These are phyloP conservation scores for Parastagonospora nodorum DNA, from an alignment of 2,329 filamentous ascomycete species.

Conservation along the genomic window DNA sequence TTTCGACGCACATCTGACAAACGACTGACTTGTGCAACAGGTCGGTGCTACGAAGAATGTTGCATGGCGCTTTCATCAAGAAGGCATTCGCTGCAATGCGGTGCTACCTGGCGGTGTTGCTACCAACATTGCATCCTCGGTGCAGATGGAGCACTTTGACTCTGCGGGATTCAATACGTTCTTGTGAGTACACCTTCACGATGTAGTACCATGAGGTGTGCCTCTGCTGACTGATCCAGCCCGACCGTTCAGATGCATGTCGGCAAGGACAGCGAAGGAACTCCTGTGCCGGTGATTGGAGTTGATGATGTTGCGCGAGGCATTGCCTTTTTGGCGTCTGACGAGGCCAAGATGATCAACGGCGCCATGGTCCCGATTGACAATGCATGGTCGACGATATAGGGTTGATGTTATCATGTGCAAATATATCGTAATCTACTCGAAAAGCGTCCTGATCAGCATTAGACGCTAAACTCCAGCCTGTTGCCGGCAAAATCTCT, in stretches of 20 bases:
- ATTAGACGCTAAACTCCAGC: slow-evolving; percentile 46
- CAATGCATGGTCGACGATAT: slow-evolving; percentile 36
- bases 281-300: slow-evolving; percentile 23
- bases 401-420: slow-evolving; percentile 1
- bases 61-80: slow-evolving; percentile 52
- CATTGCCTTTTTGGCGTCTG: slow-evolving; percentile 32
- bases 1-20: background rate
- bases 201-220: background rate
- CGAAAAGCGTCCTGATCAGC: background rate
- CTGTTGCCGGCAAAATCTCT: slow-evolving; percentile 51
- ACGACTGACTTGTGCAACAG: slow-evolving; percentile 16
- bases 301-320: slow-evolving; percentile 29
- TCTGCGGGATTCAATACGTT: slow-evolving; percentile 23
- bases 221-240: slow-evolving; percentile 12
- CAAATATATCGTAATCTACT: background rate
- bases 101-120: slow-evolving; percentile 47
- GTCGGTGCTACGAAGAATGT: slow-evolving; percentile 56
- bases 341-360: slow-evolving; percentile 33
- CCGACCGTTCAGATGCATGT: slow-evolving; percentile 29
- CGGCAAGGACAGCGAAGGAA: slow-evolving; percentile 27
- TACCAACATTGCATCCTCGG: slow-evolving; percentile 27
- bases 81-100: slow-evolving; percentile 54
- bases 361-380: slow-evolving; percentile 34
- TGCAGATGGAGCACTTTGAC: slow-evolving; percentile 29
- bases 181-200: slow-evolving; percentile 22